phyloP scores from a whole-genome alignment of 208 protist genomes.

The Herpetomonas samuelpessoai region DNA sequence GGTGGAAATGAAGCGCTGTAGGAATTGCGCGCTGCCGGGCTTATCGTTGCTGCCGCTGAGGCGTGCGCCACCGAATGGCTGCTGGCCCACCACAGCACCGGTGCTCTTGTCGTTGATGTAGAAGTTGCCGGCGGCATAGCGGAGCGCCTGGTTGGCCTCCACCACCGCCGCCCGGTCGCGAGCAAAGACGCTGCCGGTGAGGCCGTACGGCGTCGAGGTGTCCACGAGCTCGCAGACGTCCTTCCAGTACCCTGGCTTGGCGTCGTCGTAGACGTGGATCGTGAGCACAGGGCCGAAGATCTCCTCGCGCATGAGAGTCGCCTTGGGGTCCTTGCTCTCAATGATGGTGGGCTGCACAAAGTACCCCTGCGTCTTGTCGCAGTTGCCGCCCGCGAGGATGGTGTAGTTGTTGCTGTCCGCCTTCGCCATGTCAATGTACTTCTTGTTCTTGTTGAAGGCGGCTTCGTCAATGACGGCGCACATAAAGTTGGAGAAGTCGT shows the following conservation, averaged over 20 bases:
- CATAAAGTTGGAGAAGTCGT: conserved; percentile 93
- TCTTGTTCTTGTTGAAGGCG: conserved; percentile 92
- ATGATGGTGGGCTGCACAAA: conserved; percentile 97
- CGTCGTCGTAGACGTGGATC: conserved; percentile 94
- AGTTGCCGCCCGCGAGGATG: conserved; percentile 74
- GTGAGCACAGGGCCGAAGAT: conserved; percentile 98
- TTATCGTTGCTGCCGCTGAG: conserved; percentile 97
- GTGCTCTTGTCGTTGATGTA: conserved; percentile 99
- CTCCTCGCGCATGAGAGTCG: conserved; percentile 93
- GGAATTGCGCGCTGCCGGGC: conserved; percentile 89
- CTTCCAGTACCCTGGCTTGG: conserved; percentile 79
- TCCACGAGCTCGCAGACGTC: conserved; percentile 84
- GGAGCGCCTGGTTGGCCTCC: conserved; percentile 59
- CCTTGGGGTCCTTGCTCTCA: conserved; percentile 84
- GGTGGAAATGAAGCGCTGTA: conserved; percentile 90
- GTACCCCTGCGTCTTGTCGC: conserved; percentile 80
- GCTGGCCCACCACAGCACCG: conserved; percentile 97
- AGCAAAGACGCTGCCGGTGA: conserved; percentile 94
- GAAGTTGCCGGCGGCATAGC: conserved; percentile 95
- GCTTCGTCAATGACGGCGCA: conserved; percentile 96
- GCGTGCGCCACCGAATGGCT: conserved; percentile 96
- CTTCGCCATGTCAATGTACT: conserved; percentile 95
- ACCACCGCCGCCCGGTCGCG: conserved; percentile 72
- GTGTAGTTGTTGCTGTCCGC: conserved; percentile 52
- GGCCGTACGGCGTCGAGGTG: conserved; percentile 87